Base-by-base conservation (phyloP, 164 flowering plant species). In the Magnolia kwangsiensis region DNA sequence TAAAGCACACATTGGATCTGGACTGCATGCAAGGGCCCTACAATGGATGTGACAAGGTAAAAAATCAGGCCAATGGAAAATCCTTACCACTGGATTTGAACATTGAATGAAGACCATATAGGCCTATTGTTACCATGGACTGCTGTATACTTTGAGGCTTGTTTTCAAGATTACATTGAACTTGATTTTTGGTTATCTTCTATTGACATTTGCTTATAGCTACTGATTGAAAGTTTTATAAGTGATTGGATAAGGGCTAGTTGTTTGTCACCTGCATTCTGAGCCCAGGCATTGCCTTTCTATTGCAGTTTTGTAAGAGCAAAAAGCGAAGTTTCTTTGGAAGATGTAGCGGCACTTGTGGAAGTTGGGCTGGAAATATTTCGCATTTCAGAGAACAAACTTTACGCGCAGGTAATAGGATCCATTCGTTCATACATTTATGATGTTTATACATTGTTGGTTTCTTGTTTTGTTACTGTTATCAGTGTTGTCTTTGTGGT, bases 221-320 rank as follows among this genome's bases (percentile, higher is more conserved):
- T 51, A 67, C 11, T 67, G 11, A 24, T 23, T 67, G 8, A 67
- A 67, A 7, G 27, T 8, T 29, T 67, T 67, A 11, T n/a, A 6
- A 18, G 29, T 69, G 20, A 37, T 19, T 37, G 72, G 50, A 7
- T 51, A 10, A 20, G 18, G 16, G 55, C 14, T 51, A 55, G 64
- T 72, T 24, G 19, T 67, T 27, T 29, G 18, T 21, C 8, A 51
- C 51, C 8, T 55, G 29, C 19, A 27, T n/a, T 23, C 31, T 11
- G 24, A 24, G 50, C 66, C 49, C 58, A 67, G 71, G 9, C 3
- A 18, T 19, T 50, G 37, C 20, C 21, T 74, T 72, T 69, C 59
- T 74, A 8, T n/a, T 85, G 84, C 88, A 96, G 99, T 74, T 96
- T 89, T 77, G 80, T 96, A 66, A 94, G 85, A 82, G 99, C 99